Base-by-base conservation (phyloP, 1,284 basidiomycete genomes). In the Sanghuangporus sanghuang region DNA sequence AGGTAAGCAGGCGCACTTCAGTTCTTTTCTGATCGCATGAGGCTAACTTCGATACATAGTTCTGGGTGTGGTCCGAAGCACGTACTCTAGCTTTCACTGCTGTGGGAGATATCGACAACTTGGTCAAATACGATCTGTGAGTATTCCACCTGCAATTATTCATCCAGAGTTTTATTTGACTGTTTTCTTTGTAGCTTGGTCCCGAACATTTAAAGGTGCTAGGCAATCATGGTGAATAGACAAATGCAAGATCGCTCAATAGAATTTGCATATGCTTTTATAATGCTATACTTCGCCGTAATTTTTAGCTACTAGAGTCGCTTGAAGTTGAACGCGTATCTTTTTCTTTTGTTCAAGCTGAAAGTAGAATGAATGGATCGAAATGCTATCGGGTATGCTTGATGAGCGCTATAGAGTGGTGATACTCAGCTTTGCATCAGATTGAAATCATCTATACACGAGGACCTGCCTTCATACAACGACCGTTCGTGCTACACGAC, bases 21-120 rank as follows among this genome's bases (percentile, higher is more conserved):
- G 6, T 12, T 44, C 40, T n/a, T 2, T 27, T 1, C 11, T 6
- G 18, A 52, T 1, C 2, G 16, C 16, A n/a, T n/a, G 7, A 46
- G 44, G 14, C 44, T 46, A 16, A n/a, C 44, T 46, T 16, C 64
- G 12, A 21, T 52, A 39, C 9, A 27, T 64, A 93, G 90, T 80
- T 95, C 49, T 97, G 95, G 95, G 82, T 96, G 18, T 94, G 87
- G 85, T 80, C 95, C 60, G 95, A 98, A 77, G 93, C 93, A 12
- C 83, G 95, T 63, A 87, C 92, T 65, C 80, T 96, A 60, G 92
- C 90, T n/a, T 86, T 88, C 1, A 79, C 89, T 7, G 88, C 90
- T 2, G 81, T 90, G 49, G 82, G 87, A 59, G 87, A 93, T 68
- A 84, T 86, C 23, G 90, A 97, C 69, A 88, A 95, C 57, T 75